Conservation (phyloP, 208 protist genomes). For the Trypanosoma grayi region DNA sequence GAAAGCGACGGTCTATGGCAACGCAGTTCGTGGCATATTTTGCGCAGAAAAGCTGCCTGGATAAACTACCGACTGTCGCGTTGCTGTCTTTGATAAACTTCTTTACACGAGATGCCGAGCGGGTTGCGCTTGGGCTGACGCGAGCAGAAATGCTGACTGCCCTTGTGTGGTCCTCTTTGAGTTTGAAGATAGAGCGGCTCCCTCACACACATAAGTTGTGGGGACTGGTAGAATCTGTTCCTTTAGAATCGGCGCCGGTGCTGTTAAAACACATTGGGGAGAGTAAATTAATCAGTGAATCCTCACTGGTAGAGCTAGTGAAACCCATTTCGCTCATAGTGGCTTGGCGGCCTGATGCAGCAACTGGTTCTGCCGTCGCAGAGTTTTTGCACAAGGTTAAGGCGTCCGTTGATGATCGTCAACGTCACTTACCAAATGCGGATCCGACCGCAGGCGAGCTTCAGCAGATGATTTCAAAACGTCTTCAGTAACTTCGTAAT, state of each 20-base stretch:
- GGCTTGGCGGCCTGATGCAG: slow-evolving; percentile 6
- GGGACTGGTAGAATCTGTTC: slow-evolving; percentile 23
- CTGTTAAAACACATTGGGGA: slow-evolving; percentile 13
- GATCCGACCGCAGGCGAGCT: not conserved
- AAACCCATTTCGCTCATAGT: slow-evolving; percentile 20
- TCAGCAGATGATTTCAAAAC: slow-evolving; percentile 13
- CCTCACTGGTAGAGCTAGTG: slow-evolving; percentile 17
- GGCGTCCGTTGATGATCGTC: slow-evolving; percentile 12
- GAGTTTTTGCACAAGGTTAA: slow-evolving; percentile 23
- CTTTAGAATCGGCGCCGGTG: not conserved
- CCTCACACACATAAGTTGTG: slow-evolving; percentile 2
- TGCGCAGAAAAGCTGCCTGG: slow-evolving; percentile 17
- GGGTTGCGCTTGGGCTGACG: slow-evolving; percentile 21
- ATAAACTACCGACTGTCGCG: slow-evolving; percentile 20
- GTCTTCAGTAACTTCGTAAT: not conserved
- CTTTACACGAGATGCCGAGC: slow-evolving; percentile 25
- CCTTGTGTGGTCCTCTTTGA: slow-evolving; percentile 30
- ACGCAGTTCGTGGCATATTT: slow-evolving; percentile 29
- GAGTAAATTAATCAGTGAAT: slow-evolving; percentile 12
- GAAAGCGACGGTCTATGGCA: slow-evolving; percentile 21
- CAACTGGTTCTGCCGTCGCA: slow-evolving; percentile 5
- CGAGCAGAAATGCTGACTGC: slow-evolving; percentile 21
- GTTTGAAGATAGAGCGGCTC: slow-evolving; percentile 23
- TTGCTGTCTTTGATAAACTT: slow-evolving; percentile 21
- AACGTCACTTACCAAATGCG: not conserved